These are phyloP conservation scores for Fagus crenata DNA, from an alignment of 306 rosid genomes.

Conservation along the genomic window DNA sequence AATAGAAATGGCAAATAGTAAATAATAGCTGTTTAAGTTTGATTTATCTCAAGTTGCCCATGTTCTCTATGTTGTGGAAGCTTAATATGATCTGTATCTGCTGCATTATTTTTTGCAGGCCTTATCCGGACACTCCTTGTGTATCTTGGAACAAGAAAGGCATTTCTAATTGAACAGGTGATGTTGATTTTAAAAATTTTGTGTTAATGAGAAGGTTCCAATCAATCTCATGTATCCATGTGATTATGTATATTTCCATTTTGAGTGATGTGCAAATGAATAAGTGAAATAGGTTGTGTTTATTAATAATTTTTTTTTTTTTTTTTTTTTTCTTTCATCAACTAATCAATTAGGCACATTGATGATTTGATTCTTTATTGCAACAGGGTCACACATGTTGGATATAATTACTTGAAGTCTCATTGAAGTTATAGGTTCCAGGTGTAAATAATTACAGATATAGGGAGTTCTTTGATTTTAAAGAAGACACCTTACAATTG, in stretches of 20 bases:
- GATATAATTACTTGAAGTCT: background rate
- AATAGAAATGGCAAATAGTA: background rate
- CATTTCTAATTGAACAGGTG: constrained; percentile 42
- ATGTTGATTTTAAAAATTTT: background rate
- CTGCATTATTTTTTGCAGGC: constrained; percentile 39
- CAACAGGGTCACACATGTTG: background rate
- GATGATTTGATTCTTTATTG: background rate
- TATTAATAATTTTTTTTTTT: too few relatives aligned
- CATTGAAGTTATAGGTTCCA: background rate
- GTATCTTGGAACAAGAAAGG: constrained; percentile 53
- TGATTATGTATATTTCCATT: too few relatives aligned
- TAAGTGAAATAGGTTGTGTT: background rate
- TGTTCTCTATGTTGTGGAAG: constrained; percentile 6
- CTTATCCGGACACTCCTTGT: constrained; percentile 45
- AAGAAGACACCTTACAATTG: background rate
- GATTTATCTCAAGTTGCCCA: constrained; percentile 9
- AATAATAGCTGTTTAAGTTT: constrained; percentile 3
- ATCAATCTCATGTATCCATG: background rate
- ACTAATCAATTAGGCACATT: background rate
- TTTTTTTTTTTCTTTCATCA: too few relatives aligned
- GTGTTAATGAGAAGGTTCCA: background rate
- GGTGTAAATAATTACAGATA: background rate
- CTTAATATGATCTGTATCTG: constrained; percentile 5
- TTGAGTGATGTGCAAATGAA: background rate
- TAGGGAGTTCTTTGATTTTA: background rate